phyloP scores from a whole-genome alignment of 352 stramenopile species.

The Phytophthora pistaciae region DNA sequence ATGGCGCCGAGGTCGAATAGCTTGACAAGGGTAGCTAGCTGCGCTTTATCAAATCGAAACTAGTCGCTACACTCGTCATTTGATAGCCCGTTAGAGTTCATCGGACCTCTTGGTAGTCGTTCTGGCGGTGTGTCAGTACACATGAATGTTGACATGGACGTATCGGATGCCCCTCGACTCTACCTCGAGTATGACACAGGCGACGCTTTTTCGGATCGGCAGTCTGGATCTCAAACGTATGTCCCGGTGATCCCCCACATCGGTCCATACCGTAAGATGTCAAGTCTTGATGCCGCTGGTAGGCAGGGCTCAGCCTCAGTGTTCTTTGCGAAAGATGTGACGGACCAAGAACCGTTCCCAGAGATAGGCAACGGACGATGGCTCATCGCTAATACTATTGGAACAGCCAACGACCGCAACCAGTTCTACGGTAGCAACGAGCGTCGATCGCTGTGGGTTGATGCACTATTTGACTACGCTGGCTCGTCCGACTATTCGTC shows the following conservation, averaged over 20 bases:
- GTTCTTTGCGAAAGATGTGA: slow-evolving; percentile 66
- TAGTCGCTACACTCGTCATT: background rate
- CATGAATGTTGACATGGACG: slow-evolving; percentile 19
- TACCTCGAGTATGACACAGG: slow-evolving; percentile 83
- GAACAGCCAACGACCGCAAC: slow-evolving; percentile 86
- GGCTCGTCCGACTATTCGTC: slow-evolving; percentile 91
- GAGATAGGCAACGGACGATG: slow-evolving; percentile 66
- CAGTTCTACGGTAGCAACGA: slow-evolving; percentile 93
- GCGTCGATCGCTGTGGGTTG: slow-evolving; percentile 78
- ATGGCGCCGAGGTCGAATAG: background rate
- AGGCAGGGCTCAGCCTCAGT: slow-evolving; percentile 40
- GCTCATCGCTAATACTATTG: slow-evolving; percentile 69
- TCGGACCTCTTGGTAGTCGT: background rate
- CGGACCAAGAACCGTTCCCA: slow-evolving; percentile 84
- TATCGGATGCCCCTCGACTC: slow-evolving; percentile 47
- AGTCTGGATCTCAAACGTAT: slow-evolving; percentile 49
- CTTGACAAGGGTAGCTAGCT: background rate
- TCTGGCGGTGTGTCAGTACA: background rate
- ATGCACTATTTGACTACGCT: slow-evolving; percentile 90
- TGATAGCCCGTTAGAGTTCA: background rate
- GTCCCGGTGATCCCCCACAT: slow-evolving; percentile 51
- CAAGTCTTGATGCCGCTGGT: slow-evolving; percentile 63
- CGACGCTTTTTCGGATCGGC: slow-evolving; percentile 71
- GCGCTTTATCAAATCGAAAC: background rate
- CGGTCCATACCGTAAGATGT: slow-evolving; percentile 70